Evolutionary conservation across 2,329 filamentous ascomycete species (phyloP).

Genomic region (Cordyceps fumosorosea): DNA sequence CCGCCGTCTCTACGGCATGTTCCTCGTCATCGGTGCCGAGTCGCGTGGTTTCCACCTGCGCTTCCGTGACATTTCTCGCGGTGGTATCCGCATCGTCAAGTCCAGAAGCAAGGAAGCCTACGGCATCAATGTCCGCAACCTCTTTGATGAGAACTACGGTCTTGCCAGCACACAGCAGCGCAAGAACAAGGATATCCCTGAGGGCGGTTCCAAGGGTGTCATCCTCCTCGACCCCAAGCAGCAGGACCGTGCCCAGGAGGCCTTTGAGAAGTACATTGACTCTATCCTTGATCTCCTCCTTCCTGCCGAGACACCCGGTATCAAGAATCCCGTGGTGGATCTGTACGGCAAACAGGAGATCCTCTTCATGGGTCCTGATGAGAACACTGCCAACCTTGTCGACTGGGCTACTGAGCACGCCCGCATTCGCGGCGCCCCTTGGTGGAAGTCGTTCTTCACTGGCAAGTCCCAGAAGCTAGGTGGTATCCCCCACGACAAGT

Average conservation of each 20-base stretch:
- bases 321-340: conserved; percentile 98
- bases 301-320: conserved; percentile 83
- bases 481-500: conserved; percentile 91
- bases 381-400: conserved; percentile 96
- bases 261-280: conserved; percentile 99
- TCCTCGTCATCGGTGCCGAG: conserved; percentile 94
- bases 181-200: conserved; percentile 99
- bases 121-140: conserved; percentile 87
- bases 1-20: conserved; percentile 93
- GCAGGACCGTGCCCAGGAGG: conserved; percentile 85
- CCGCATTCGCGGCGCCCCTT: conserved; percentile 76
- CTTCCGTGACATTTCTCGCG: conserved; percentile 93
- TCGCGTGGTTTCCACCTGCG: conserved; percentile 95
- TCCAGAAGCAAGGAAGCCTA: conserved; percentile 95
- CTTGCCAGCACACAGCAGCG: conserved; percentile 97
- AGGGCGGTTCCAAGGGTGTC: conserved; percentile 96
- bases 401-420: conserved; percentile 99
- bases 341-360: conserved; percentile 94
- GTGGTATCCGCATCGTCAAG: conserved; percentile 97
- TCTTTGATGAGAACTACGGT: conserved; percentile 99
- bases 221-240: conserved; percentile 89
- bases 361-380: conserved; percentile 95
- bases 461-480: conserved; percentile 95
- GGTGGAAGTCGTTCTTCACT: conserved; percentile 99
- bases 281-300: conserved; percentile 93